Conservation (phyloP, 2,329 filamentous ascomycete species). For the Monilinia aucupariae region DNA sequence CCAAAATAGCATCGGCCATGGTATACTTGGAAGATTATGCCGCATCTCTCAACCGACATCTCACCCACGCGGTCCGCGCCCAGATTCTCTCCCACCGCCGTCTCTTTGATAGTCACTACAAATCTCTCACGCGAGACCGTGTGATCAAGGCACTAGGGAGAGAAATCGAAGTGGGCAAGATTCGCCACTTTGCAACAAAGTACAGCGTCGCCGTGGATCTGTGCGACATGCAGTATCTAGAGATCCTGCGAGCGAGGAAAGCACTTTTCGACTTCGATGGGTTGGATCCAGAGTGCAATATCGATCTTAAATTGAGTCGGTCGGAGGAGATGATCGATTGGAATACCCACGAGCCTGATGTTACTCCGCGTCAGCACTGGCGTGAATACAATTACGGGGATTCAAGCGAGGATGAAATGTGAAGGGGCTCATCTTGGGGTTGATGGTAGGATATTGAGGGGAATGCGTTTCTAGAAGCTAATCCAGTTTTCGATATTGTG, state of each 20-base stretch:
- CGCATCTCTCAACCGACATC: background rate
- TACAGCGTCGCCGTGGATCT: background rate
- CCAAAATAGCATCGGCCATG: background rate
- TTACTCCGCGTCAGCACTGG: background rate
- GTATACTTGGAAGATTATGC: constrained; percentile 3
- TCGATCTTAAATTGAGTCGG: background rate
- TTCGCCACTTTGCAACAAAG: background rate
- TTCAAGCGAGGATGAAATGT: background rate
- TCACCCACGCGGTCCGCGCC: background rate
- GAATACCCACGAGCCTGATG: background rate
- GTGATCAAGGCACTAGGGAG: background rate
- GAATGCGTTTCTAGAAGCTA: background rate
- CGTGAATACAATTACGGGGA: background rate
- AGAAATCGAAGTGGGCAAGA: background rate
- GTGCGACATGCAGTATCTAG: constrained; percentile 5
- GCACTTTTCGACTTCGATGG: background rate
- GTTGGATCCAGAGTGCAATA: background rate
- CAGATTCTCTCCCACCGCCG: background rate
- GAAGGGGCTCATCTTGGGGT: background rate
- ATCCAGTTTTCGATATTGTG: background rate
- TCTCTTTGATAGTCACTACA: background rate
- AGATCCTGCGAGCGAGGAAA: background rate
- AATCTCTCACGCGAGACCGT: background rate
- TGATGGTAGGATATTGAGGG: background rate
- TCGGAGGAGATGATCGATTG: constrained; percentile 3